phyloP scores from a whole-genome alignment of 163 green algal genomes.

The Prototheca stagnorum region DNA sequence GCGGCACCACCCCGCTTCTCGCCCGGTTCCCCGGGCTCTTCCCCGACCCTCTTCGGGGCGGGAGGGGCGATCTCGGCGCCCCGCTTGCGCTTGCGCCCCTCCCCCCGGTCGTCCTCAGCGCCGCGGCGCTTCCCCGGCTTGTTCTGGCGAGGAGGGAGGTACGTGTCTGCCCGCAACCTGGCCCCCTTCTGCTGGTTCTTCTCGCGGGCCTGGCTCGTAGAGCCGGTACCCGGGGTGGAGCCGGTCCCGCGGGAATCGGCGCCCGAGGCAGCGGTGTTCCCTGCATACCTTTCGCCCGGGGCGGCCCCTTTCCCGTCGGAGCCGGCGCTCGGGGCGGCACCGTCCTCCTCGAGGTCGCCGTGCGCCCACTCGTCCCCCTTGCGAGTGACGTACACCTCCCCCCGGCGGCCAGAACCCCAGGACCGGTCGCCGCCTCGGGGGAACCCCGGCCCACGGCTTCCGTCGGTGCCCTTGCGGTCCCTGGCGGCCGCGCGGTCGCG shows the following conservation, averaged over 20 bases:
- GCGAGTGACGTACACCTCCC: neutral
- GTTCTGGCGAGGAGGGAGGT: neutral
- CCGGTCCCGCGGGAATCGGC: too few species aligned
- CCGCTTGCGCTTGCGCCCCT: neutral
- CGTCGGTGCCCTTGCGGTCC: neutral
- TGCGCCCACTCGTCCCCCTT: neutral
- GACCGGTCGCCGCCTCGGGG: neutral
- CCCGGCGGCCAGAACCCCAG: too few species aligned
- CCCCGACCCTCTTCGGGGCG: neutral
- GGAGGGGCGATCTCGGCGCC: neutral
- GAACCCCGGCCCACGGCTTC: neutral
- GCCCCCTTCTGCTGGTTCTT: too few species aligned
- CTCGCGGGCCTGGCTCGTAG: too few species aligned
- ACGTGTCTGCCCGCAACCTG: neutral
- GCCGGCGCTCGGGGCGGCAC: too few species aligned
- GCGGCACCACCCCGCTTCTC: neutral
- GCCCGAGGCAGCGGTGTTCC: too few species aligned
- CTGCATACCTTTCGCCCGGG: too few species aligned
- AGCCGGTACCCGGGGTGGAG: too few species aligned
- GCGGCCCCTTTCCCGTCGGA: too few species aligned
- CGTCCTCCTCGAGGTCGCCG: too few species aligned
- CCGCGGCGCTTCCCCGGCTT: neutral
- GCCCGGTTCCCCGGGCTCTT: neutral
- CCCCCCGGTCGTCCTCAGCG: neutral
- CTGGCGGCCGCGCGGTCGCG: neutral